These are phyloP conservation scores for Geoglossum cookeanum DNA, from an alignment of 2,329 filamentous ascomycete species.

Conservation along the genomic window DNA sequence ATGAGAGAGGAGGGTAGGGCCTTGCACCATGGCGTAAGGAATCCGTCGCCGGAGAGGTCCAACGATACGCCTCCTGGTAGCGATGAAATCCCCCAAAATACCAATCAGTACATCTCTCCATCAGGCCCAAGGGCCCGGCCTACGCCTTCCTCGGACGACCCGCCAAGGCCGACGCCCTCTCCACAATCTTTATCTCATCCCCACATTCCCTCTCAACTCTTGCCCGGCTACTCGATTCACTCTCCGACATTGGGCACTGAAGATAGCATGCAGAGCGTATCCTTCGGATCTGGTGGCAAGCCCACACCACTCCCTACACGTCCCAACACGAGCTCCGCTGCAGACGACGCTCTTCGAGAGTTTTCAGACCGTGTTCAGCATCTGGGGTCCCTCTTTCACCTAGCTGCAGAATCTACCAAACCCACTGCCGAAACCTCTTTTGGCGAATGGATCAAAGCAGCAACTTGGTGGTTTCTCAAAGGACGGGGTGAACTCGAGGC, in stretches of 20 bases:
- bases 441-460: conserved; percentile 50
- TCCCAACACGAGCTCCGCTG: conserved; percentile 24
- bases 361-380: conserved; percentile 56
- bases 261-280: neutral
- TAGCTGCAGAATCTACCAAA: conserved; percentile 57
- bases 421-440: conserved; percentile 44
- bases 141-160: neutral
- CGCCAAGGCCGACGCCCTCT: conserved; percentile 7
- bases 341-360: conserved; percentile 45
- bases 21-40: conserved; percentile 24
- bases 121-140: neutral
- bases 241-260: neutral
- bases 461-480: conserved; percentile 77
- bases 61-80: conserved; percentile 11
- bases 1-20: conserved; percentile 35
- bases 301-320: conserved; percentile 9
- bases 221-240: neutral
- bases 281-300: neutral
- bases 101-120: neutral
- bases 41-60: conserved; percentile 8
- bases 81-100: neutral
- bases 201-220: neutral
- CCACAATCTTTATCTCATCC: conserved; percentile 5
- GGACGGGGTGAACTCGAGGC: conserved; percentile 59
- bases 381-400: conserved; percentile 53